phyloP scores from a whole-genome alignment of 768 basidiomycete genomes.

The Amanita pseudoporphyria region DNA sequence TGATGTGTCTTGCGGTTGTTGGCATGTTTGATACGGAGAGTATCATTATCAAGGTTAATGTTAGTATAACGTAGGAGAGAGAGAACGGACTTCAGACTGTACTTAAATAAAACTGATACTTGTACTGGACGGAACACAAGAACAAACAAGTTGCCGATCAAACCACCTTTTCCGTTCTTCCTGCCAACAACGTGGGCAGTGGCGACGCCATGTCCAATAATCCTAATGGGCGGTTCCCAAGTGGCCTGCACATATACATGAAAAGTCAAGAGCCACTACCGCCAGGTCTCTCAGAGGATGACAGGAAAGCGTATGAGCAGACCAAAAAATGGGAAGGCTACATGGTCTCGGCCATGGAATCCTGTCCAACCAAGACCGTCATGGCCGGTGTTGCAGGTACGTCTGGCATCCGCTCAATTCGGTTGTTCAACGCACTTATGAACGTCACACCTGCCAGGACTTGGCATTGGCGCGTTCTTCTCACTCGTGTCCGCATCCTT shows the following conservation, averaged over 20 bases:
- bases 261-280: constrained; percentile 86
- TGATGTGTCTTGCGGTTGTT: not conserved
- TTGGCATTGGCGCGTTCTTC: constrained; percentile 91
- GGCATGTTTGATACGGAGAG: not conserved
- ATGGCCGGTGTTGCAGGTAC: constrained; percentile 78
- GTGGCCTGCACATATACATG: constrained; percentile 66
- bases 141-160: not conserved
- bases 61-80: not conserved
- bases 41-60: constrained; percentile 2
- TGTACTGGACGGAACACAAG: not conserved
- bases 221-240: constrained; percentile 18
- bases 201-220: constrained; percentile 4
- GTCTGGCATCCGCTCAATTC: constrained; percentile 16
- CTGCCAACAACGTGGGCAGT: not conserved
- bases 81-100: not conserved
- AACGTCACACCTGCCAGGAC: constrained; percentile 38
- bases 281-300: constrained; percentile 74
- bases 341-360: constrained; percentile 70
- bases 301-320: constrained; percentile 55
- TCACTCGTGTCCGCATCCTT: constrained; percentile 95
- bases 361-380: constrained; percentile 74
- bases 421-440: constrained; percentile 4
- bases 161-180: not conserved
- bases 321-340: constrained; percentile 71
- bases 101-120: not conserved